Evolutionary conservation across 2,329 filamentous ascomycete species (phyloP).

Genomic region (Penicillium sumatraense): DNA sequence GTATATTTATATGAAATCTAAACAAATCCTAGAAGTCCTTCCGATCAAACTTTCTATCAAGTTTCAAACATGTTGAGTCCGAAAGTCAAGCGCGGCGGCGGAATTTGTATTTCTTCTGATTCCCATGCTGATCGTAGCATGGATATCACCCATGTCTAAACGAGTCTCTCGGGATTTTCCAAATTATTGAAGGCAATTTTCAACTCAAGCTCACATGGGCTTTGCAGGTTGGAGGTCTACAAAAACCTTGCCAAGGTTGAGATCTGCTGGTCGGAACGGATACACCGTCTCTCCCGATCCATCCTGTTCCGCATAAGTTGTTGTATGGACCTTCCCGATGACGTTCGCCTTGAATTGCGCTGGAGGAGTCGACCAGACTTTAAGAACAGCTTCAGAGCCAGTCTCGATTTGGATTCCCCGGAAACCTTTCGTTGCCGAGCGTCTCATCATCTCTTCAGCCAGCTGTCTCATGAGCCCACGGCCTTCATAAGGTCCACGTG

Average conservation of each 20-base stretch:
- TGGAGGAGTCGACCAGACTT: not conserved
- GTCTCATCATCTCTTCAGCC: not conserved
- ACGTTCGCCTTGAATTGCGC: not conserved
- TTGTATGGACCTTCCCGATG: not conserved
- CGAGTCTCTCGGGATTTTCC: too few species aligned
- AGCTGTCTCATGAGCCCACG: not conserved
- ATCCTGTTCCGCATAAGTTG: not conserved
- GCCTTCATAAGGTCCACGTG: not conserved
- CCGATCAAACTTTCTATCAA: not conserved
- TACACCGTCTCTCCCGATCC: not conserved
- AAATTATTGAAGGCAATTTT: too few species aligned
- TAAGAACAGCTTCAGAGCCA: not conserved
- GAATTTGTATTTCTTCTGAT: too few species aligned
- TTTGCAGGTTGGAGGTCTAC: not conserved
- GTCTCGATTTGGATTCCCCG: conserved; percentile 1
- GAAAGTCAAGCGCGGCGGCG: too few species aligned
- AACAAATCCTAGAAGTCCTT: not conserved
- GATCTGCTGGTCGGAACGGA: not conserved
- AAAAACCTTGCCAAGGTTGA: not conserved
- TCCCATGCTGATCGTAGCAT: too few species aligned
- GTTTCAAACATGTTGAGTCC: too few species aligned
- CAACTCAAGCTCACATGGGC: not conserved
- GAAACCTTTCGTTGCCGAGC: not conserved
- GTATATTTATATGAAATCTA: not conserved
- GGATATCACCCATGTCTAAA: too few species aligned